A percentile compares a stretch with the other conserved stretches of the same genome.
phyloP scores from a whole-genome alignment of 2,329 filamentous ascomycete genomes.

The Aspergillus sp. region DNA sequence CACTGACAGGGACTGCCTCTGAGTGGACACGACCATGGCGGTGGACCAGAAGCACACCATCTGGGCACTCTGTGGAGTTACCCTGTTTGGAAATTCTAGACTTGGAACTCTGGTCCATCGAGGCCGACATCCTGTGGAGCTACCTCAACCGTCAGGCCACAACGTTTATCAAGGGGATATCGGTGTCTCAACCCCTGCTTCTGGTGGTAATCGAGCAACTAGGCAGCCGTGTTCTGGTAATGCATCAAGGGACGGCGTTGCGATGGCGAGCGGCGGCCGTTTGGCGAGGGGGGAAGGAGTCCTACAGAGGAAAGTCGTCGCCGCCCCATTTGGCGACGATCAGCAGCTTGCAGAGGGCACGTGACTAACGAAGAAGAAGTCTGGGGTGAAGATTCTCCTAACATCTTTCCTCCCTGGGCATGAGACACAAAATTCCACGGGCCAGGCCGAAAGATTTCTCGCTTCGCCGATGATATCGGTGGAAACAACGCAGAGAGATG shows the following conservation, averaged over 20 bases:
- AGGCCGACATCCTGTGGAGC: background rate
- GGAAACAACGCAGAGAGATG: background rate
- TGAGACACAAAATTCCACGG: constrained; percentile 11
- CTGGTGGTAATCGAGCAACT: background rate
- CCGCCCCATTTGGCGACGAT: constrained; percentile 4
- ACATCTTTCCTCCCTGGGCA: constrained; percentile 2
- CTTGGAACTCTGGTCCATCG: background rate
- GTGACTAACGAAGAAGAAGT: background rate
- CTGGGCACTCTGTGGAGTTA: background rate
- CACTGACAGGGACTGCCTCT: background rate
- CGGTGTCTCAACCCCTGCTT: constrained; percentile 10
- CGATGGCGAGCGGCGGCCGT: background rate
- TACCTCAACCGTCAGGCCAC: background rate
- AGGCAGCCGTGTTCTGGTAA: constrained; percentile 3
- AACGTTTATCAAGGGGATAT: constrained; percentile 6
- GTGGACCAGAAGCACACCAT: constrained; percentile 3
- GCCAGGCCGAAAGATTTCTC: constrained; percentile 9
- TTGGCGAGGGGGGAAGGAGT: background rate
- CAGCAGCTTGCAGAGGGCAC: background rate
- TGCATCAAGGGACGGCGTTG: background rate
- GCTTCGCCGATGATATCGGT: constrained; percentile 3
- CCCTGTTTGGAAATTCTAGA: constrained; percentile 11
- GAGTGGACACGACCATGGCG: background rate
- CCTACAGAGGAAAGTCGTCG: constrained; percentile 10
- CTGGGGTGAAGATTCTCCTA: background rate